Evolutionary conservation across 495 filamentous ascomycete species (phyloP), one percentile per base, ranked within the genome.

Genomic region (Wilcoxina mikolae): DNA sequence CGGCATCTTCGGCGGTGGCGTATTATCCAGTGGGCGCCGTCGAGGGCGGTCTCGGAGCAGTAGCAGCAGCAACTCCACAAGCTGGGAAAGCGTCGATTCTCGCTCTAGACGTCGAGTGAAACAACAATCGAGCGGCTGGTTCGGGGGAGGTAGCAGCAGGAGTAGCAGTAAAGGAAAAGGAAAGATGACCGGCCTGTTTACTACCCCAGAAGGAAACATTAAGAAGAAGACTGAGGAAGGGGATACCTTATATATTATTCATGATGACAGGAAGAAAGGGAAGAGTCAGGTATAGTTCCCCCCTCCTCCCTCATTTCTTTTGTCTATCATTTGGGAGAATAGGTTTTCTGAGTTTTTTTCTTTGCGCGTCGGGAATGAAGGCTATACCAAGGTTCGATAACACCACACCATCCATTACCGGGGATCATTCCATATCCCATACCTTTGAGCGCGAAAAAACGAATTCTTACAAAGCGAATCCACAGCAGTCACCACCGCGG

Each of bases 341-440:
- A 58, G 60, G 20, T 56, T 35, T 44, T 50, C 55, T 58, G 7
- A 38, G 23, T 29, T 48, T 51, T 31, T 20, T 33, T 35, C 12
- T 12, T 20, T 18, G 10, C 17, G 39, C 39, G 39, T 49, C 23
- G 25, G 46, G 46, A 28, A 49, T 9, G 29, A 49, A 56, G 44
- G 44, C 53, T 23, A 49, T 51, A 31, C 26, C 27, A 54, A 56
- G 52, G 51, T 65, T 64, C 35, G 62, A 60, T n/a, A 49, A 45
- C 22, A 64, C 50, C 51, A 24, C 11, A 51, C 2, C 2, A 51
- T 31, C 50, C 50, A 38, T 10, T 28, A 15, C 31, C 50, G 15
- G 12, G 7, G 24, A 10, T 26, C 17, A 22, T 23, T 38, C 33
- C 28, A 38, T 11, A 15, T 27, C 23, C 47, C 26, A 11, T 27